phyloP scores from a whole-genome alignment of 176 grass and related monocot species.

The Juncus effusus region DNA sequence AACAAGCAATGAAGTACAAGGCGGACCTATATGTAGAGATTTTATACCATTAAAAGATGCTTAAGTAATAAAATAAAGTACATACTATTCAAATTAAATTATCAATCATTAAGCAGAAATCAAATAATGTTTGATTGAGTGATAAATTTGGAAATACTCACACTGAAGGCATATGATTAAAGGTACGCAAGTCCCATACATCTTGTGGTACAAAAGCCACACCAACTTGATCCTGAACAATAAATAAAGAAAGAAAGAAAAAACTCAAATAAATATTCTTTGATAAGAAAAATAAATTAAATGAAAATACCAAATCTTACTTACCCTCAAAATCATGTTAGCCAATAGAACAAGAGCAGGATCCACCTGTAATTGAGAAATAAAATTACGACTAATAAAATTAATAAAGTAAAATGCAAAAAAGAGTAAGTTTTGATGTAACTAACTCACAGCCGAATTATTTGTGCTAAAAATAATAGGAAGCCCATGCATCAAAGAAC shows the following conservation, averaged over 20 bases:
- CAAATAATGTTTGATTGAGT: too few relatives aligned
- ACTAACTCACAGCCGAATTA: conserved; percentile 66
- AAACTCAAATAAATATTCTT: conserved; percentile 22
- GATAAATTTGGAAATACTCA: conserved; percentile 21
- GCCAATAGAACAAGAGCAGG: conserved; percentile 61
- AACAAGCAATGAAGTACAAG: conserved; percentile 76
- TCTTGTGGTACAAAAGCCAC: conserved; percentile 64
- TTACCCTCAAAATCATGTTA: conserved; percentile 69
- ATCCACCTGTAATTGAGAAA: conserved; percentile 52
- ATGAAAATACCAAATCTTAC: conserved; percentile 3
- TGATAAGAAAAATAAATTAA: background rate
- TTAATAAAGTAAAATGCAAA: conserved; percentile 13
- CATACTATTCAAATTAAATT: conserved; percentile 17
- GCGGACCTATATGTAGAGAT: conserved; percentile 50
- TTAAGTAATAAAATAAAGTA: conserved; percentile 24
- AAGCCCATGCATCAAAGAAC: conserved; percentile 61
- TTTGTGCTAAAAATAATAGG: conserved; percentile 50
- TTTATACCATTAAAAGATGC: background rate
- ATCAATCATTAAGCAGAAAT: conserved; percentile 12
- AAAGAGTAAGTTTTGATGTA: conserved; percentile 30
- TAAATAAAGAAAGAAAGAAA: conserved; percentile 10
- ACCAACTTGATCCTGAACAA: conserved; percentile 80
- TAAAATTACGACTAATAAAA: conserved; percentile 12
- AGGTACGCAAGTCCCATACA: conserved; percentile 81
- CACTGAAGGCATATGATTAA: conserved; percentile 69